Evolutionary conservation across 108 stramenopile species (phyloP).

Genomic region (Conticribra guillardii): DNA sequence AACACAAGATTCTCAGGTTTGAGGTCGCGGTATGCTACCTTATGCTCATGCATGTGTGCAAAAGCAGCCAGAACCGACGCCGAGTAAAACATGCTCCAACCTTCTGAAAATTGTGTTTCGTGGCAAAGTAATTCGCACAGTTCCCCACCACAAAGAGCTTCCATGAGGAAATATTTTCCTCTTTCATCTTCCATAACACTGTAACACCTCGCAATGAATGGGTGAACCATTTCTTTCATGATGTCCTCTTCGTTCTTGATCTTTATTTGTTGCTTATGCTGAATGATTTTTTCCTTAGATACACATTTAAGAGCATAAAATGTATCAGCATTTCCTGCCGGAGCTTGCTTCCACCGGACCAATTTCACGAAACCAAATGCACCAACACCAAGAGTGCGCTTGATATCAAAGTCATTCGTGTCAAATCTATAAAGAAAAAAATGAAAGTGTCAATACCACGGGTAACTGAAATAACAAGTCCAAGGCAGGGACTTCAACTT

Average conservation of each 20-base stretch:
- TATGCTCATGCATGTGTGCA: slow-evolving; percentile 61
- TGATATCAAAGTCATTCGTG: slow-evolving; percentile 51
- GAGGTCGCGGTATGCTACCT: slow-evolving; percentile 69
- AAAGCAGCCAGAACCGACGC: slow-evolving; percentile 68
- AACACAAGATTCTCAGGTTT: slow-evolving; percentile 82
- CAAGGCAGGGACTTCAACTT: no score
- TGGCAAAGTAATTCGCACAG: slow-evolving; percentile 63
- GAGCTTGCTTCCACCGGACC: slow-evolving; percentile 45
- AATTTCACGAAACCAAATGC: slow-evolving; percentile 58
- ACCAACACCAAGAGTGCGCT: slow-evolving; percentile 57
- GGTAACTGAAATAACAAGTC: no score
- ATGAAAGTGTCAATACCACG: background rate
- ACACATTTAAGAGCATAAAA: slow-evolving; percentile 63
- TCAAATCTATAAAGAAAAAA: slow-evolving; percentile 20
- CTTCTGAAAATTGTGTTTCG: slow-evolving; percentile 56
- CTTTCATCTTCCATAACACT: slow-evolving; percentile 55
- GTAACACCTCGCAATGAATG: slow-evolving; percentile 58
- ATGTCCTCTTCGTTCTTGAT: slow-evolving; percentile 61
- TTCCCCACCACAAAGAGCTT: slow-evolving; percentile 73
- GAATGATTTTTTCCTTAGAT: slow-evolving; percentile 59
- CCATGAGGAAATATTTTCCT: slow-evolving; percentile 68
- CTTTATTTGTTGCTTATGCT: slow-evolving; percentile 56
- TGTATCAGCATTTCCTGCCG: slow-evolving; percentile 19
- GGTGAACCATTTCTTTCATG: slow-evolving; percentile 58
- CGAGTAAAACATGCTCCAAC: slow-evolving; percentile 60